Evolutionary conservation across 2,329 filamentous ascomycete species (phyloP).

Genomic region (Fusarium beomiforme): DNA sequence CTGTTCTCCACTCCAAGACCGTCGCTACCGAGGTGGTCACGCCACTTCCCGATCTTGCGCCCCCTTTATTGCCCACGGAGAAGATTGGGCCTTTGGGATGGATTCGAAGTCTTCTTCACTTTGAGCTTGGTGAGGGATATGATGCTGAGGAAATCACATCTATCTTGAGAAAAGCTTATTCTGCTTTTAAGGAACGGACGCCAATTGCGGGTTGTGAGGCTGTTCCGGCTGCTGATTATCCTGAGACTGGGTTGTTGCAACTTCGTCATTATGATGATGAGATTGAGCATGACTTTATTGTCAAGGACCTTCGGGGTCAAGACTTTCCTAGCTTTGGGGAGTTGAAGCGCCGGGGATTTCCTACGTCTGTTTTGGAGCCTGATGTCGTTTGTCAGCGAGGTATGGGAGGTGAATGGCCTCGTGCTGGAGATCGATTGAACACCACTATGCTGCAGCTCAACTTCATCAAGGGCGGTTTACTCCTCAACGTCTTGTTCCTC

Average conservation of each 20-base stretch:
- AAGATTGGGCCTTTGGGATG: slow-evolving; percentile 18
- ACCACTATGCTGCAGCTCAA: slow-evolving; percentile 10
- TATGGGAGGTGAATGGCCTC: slow-evolving; percentile 11
- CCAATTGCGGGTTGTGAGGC: slow-evolving; percentile 12
- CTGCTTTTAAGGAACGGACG: not conserved
- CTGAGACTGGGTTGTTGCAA: not conserved
- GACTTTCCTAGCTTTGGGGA: slow-evolving; percentile 12
- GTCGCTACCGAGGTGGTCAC: not conserved
- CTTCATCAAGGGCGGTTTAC: not conserved
- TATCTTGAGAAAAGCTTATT: not conserved
- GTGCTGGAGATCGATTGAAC: slow-evolving; percentile 5
- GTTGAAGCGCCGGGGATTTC: not conserved
- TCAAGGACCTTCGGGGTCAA: slow-evolving; percentile 2
- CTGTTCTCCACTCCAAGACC: not conserved
- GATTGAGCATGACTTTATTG: slow-evolving; percentile 12
- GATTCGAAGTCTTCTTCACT: slow-evolving; percentile 8
- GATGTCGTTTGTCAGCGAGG: slow-evolving; percentile 15
- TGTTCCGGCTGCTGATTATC: not conserved
- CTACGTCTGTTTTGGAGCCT: not conserved
- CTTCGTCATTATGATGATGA: slow-evolving; percentile 17
- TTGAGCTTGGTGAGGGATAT: slow-evolving; percentile 1
- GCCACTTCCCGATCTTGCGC: slow-evolving; percentile 6
- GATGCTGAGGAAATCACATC: not conserved
- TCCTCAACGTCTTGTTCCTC: slow-evolving; percentile 10
- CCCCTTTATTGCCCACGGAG: slow-evolving; percentile 11